Evolutionary conservation across 2,329 filamentous ascomycete species (phyloP), one percentile per base, ranked within the genome.

Genomic region (Cercospora sp.): DNA sequence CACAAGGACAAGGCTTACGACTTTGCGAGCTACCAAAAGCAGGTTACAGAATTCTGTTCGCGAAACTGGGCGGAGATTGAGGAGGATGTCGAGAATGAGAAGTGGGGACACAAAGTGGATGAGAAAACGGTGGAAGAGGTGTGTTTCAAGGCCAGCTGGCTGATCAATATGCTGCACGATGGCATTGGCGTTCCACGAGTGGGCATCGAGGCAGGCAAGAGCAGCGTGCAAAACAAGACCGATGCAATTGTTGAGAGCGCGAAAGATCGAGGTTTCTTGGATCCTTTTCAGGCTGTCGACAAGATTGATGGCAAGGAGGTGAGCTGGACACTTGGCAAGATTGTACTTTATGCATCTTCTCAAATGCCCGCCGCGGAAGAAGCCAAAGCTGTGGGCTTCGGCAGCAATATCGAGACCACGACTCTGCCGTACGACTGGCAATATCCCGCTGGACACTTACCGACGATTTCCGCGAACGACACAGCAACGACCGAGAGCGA

Each of bases 91-190:
- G 82, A 85, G 9, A 80, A 83, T 21, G 79, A 92, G 69, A 88
- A 91, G 77, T 94, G 88, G 83, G 91, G 91, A 13, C 88, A 91
- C 70, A 93, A 94, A 72, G 86, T 93, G 1, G 87, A 91, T 72
- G 83, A 84, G 67, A 88, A 90, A 74, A 91, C 90, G 61, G 94
- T 94, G 5, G 87, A 90, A 71, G 90, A 97, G 77, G 91, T 97
- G 1, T 99, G 95, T 79, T 99, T 99, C 85, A 99, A 99, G 79
- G 94, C 95, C 0, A 95, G 93, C 5, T 99, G 96, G 95, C 84
- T 99, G 55, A 97, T 99, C 77, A 99, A 96, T 74, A 90, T 99
- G 76, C 85, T 99, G 3, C 94, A 99, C 76, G 92, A 97, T 70
- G 95, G 95, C 1, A 97, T 99, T 72, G 96, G 95, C 0, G 89